Percentiles rank a stretch among this genome's conserved stretches.
phyloP scores from a whole-genome alignment of 1,284 basidiomycete species.

The Pholiota adiposa region DNA sequence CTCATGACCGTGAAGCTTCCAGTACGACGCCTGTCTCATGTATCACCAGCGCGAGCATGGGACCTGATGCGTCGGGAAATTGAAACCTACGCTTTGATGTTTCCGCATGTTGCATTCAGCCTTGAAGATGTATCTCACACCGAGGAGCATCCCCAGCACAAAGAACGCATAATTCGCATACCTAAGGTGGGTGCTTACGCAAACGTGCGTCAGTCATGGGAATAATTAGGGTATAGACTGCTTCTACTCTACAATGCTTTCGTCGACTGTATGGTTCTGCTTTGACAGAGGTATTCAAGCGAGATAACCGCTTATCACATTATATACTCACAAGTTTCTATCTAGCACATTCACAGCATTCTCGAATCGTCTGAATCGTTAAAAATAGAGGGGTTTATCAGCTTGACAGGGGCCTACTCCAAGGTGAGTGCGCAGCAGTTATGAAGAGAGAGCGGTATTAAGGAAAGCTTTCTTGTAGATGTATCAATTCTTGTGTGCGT shows the following conservation, averaged over 20 bases:
- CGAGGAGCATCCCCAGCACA: slow-evolving; percentile 34
- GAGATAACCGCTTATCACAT: slow-evolving; percentile 9
- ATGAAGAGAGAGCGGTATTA: slow-evolving; percentile 10
- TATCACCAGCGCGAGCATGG: slow-evolving; percentile 56
- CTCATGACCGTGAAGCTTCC: slow-evolving; percentile 58
- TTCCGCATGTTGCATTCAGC: slow-evolving; percentile 70
- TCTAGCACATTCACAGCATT: slow-evolving; percentile 70
- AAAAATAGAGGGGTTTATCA: slow-evolving; percentile 79
- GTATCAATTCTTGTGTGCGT: slow-evolving; percentile 85
- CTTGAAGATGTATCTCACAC: slow-evolving; percentile 58
- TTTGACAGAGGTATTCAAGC: slow-evolving; percentile 59
- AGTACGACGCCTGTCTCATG: slow-evolving; percentile 74
- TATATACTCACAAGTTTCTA: background rate
- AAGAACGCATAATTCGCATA: slow-evolving; percentile 56
- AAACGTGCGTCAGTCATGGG: background rate
- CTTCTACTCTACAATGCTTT: slow-evolving; percentile 66
- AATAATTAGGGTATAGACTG: slow-evolving; percentile 47
- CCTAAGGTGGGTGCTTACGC: slow-evolving; percentile 55
- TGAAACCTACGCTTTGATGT: slow-evolving; percentile 74
- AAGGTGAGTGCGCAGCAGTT: slow-evolving; percentile 53
- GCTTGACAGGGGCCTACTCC: slow-evolving; percentile 72
- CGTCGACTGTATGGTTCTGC: slow-evolving; percentile 70
- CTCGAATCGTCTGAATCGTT: slow-evolving; percentile 52
- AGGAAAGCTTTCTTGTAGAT: slow-evolving; percentile 44
- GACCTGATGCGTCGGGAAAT: slow-evolving; percentile 73